Evolutionary conservation across 805 yeast genomes (phyloP).

Genomic region (Monosporozyma aquatica): DNA sequence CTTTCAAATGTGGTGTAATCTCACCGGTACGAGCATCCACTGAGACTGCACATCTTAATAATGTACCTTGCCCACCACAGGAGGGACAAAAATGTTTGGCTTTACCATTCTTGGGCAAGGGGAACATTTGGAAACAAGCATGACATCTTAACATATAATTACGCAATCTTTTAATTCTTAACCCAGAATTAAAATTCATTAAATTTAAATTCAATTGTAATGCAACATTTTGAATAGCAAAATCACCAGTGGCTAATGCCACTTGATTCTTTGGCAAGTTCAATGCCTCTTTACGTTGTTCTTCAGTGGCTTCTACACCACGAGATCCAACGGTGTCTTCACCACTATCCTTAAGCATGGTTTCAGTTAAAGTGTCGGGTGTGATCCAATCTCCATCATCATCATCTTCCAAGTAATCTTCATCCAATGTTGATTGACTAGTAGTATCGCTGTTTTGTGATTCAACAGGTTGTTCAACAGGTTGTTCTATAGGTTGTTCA

Average conservation of each 20-base stretch:
- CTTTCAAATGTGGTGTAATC: constrained; percentile 78
- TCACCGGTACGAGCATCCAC: constrained; percentile 72
- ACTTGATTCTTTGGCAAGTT: constrained; percentile 43
- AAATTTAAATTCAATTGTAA: constrained; percentile 82
- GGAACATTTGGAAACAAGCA: constrained; percentile 82
- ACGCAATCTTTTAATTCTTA: constrained; percentile 74
- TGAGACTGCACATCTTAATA: constrained; percentile 84
- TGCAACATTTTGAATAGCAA: constrained; percentile 93
- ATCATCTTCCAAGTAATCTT: constrained; percentile 41
- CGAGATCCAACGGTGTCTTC: constrained; percentile 38
- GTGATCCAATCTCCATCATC: constrained; percentile 94
- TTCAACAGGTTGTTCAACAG: constrained; percentile 5
- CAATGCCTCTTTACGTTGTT: constrained; percentile 18
- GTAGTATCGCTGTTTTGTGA: constrained; percentile 5
- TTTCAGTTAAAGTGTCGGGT: constrained; percentile 69
- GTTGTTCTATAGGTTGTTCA: no score
- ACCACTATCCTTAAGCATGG: constrained; percentile 57
- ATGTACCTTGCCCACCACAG: constrained; percentile 84
- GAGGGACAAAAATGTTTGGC: constrained; percentile 86
- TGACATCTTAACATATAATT: constrained; percentile 95
- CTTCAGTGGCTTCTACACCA: constrained; percentile 31
- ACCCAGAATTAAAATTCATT: constrained; percentile 77
- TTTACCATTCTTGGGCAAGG: constrained; percentile 66
- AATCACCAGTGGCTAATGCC: constrained; percentile 91
- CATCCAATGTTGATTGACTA: constrained; percentile 11